Base-by-base conservation (phyloP, 495 filamentous ascomycete species). In the Xylaria cubensis region DNA sequence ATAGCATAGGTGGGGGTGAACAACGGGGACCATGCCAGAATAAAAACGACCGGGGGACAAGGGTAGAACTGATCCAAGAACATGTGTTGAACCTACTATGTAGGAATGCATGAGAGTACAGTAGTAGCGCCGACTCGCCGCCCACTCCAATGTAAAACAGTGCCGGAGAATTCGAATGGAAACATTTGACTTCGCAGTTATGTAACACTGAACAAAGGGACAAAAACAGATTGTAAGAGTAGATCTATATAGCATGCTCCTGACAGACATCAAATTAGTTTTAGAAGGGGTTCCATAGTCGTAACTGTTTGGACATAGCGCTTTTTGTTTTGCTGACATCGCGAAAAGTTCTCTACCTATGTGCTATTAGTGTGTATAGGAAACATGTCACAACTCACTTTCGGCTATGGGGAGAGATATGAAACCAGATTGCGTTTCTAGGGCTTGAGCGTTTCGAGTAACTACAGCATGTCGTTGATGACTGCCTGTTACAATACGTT, bases 71-170 rank as follows among this genome's bases (percentile, higher is more conserved):
- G 64, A 67, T 51, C 50, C 50, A 67, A 65, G 44, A 32, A 36
- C 65, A 67, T 67, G 65, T 56, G 65, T 67, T 51, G 65, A 67
- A 67, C 50, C 65, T 50, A 39, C 36, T 39, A 39, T 39, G 36
- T 39, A 67, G 65, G 48, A 67, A 55, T 55, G 65, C 50, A 36
- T 53, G 26, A 51, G 26, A 53, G 39, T 42, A 42, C 39, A 42
- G 64, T 67, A 56, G 65, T 56, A 56, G 48, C 65, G 65, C 65
- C 65, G 65, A 67, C 65, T 42, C 50, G 65, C 64, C 64, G 64
- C 65, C 50, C 21, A 5, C 36, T 67, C 65, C 56, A 24, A 15
- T 39, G 44, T 67, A 58, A 69, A 48, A 69, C 67, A 69, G 51
- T 69, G 67, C 67, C 53, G 36, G 46, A 42, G 19, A 67, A 67